Evolutionary conservation across 768 basidiomycete genomes (phyloP).

Genomic region (Cystobasidium ongulense): DNA sequence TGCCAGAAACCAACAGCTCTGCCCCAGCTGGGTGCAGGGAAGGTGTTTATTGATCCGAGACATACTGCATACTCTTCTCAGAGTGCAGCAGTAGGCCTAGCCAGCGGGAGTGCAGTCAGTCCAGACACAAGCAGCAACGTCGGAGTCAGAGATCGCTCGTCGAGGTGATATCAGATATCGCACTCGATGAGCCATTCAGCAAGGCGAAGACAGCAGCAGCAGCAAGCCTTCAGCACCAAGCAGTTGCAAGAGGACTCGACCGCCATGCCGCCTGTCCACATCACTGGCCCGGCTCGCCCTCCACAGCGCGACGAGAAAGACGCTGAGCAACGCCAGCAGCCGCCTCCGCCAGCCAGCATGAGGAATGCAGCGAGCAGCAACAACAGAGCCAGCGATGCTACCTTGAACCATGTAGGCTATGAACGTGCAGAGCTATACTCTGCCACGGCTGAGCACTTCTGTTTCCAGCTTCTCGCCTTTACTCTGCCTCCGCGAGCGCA

Average conservation of each 20-base stretch:
- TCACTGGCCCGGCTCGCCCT: not conserved
- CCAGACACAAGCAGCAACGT: too few relatives aligned
- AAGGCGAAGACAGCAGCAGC: not conserved
- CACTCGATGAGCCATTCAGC: not conserved
- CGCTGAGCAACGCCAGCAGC: constrained; percentile 56
- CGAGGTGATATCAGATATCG: too few relatives aligned
- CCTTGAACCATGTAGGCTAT: not conserved
- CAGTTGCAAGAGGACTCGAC: not conserved
- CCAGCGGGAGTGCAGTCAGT: too few relatives aligned
- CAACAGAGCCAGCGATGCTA: not conserved
- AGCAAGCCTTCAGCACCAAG: too few relatives aligned
- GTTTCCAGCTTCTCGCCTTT: constrained; percentile 76
- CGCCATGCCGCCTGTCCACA: constrained; percentile 20
- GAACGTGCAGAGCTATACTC: not conserved
- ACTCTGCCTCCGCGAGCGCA: constrained; percentile 74
- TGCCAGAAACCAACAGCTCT: not conserved
- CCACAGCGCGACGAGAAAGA: constrained; percentile 50
- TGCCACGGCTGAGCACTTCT: not conserved
- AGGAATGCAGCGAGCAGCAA: not conserved
- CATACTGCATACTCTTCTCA: too few relatives aligned
- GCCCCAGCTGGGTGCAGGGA: not conserved
- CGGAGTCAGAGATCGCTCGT: too few relatives aligned
- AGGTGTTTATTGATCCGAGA: not conserved
- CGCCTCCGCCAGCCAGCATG: constrained; percentile 37
- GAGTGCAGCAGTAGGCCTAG: too few relatives aligned